phyloP scores from a whole-genome alignment of 1,284 basidiomycete species.

The Cutaneotrichosporon sp. region DNA sequence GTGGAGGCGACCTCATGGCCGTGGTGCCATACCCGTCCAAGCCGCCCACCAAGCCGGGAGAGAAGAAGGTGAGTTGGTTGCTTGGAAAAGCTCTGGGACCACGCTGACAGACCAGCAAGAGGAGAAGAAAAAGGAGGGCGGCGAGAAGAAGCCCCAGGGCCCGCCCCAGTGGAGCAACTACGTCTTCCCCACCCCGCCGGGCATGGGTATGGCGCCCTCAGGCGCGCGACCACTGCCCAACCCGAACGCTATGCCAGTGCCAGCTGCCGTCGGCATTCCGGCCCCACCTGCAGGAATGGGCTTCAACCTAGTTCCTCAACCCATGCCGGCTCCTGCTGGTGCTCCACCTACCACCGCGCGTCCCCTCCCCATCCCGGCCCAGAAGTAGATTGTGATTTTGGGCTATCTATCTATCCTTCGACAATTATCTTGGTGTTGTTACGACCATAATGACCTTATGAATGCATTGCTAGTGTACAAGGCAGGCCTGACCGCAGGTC shows the following conservation, averaged over 20 bases:
- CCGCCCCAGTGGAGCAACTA: slow-evolving; percentile 17
- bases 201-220: slow-evolving; percentile 8
- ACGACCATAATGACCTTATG: slow-evolving; percentile 11
- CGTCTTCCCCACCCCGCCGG: slow-evolving; percentile 11
- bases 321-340: slow-evolving; percentile 4
- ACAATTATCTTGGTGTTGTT: background rate
- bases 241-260: background rate
- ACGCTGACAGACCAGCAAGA: background rate
- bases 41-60: slow-evolving; percentile 36
- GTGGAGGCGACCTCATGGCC: slow-evolving; percentile 50
- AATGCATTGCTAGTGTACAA: slow-evolving; percentile 22
- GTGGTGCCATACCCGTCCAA: slow-evolving; percentile 48
- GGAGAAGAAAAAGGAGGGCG: slow-evolving; percentile 11
- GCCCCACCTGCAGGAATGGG: slow-evolving; percentile 3
- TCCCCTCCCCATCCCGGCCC: slow-evolving; percentile 8
- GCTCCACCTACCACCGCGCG: background rate
- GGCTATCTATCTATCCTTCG: background rate
- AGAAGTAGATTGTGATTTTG: background rate
- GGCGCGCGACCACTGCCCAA: slow-evolving; percentile 5
- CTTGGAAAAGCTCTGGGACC: background rate
- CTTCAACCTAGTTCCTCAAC: background rate
- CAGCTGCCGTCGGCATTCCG: background rate
- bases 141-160: slow-evolving; percentile 15
- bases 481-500: background rate
- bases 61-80: slow-evolving; percentile 20